phyloP scores from a whole-genome alignment of 1,284 basidiomycete genomes.

The Abortiporus biennis region DNA sequence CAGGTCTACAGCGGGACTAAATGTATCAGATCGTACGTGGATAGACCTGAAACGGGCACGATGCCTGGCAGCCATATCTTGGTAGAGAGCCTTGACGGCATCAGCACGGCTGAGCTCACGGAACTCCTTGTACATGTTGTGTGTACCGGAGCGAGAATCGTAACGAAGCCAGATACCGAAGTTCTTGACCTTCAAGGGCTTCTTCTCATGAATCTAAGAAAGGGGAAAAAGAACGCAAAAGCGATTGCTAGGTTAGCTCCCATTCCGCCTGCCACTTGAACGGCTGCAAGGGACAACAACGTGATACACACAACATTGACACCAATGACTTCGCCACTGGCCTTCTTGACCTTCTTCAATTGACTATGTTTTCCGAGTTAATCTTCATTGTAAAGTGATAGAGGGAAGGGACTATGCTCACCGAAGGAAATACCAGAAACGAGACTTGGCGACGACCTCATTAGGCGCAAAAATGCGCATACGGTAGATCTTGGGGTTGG shows the following conservation, averaged over 20 bases:
- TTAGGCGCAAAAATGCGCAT: slow-evolving; percentile 99
- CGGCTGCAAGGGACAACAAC: slow-evolving; percentile 64
- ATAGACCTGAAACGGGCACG: slow-evolving; percentile 99
- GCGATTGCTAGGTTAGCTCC: slow-evolving; percentile 46
- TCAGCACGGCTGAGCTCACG: slow-evolving; percentile 92
- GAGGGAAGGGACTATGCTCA: slow-evolving; percentile 27
- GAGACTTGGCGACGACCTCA: slow-evolving; percentile 97
- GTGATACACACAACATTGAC: slow-evolving; percentile 85
- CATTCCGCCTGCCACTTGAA: slow-evolving; percentile 80
- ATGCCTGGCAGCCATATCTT: slow-evolving; percentile 99
- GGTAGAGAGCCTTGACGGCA: slow-evolving; percentile 96
- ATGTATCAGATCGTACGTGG: slow-evolving; percentile 55
- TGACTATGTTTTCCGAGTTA: slow-evolving; percentile 47
- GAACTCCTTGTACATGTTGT: slow-evolving; percentile 99
- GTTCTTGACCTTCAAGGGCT: slow-evolving; percentile 98
- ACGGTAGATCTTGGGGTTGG: slow-evolving; percentile 95
- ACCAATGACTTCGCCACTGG: slow-evolving; percentile 97
- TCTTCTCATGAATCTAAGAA: slow-evolving; percentile 92
- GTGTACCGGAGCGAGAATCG: slow-evolving; percentile 95
- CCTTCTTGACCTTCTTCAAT: slow-evolving; percentile 99
- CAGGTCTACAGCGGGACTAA: background rate
- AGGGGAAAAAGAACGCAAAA: slow-evolving; percentile 16
- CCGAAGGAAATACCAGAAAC: slow-evolving; percentile 99
- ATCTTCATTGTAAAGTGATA: background rate
- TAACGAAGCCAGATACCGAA: slow-evolving; percentile 99